Evolutionary conservation across 495 filamentous ascomycete genomes (phyloP).

Genomic region (Paragyromitra xinjiangensis): DNA sequence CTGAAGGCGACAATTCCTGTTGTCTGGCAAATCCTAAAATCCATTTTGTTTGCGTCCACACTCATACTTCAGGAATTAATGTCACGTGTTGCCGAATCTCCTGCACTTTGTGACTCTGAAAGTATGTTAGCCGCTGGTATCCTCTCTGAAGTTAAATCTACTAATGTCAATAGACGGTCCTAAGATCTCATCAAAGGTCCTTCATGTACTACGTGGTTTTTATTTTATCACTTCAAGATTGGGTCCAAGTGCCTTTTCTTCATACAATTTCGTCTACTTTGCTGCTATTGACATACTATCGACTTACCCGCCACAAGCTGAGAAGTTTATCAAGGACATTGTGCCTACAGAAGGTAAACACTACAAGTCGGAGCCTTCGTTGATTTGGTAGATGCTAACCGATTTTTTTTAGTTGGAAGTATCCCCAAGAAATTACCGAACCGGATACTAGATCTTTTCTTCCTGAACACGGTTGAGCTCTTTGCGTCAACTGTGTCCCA

Average conservation of each 20-base stretch:
- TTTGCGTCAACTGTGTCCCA: conserved; percentile 76
- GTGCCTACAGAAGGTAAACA: conserved; percentile 62
- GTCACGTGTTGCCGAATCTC: conserved; percentile 70
- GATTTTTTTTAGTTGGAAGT: conserved; percentile 60
- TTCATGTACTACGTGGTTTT: conserved; percentile 81
- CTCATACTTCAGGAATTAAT: conserved; percentile 77
- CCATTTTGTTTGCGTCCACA: conserved; percentile 80
- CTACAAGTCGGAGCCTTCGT: not conserved
- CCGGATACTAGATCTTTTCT: conserved; percentile 85
- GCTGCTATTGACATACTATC: conserved; percentile 88
- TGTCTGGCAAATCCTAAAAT: conserved; percentile 84
- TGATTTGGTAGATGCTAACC: not conserved
- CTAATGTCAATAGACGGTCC: conserved; percentile 67
- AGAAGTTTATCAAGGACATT: conserved; percentile 75
- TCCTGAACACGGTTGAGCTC: conserved; percentile 88
- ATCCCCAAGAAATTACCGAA: conserved; percentile 81
- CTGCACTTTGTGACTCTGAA: conserved; percentile 63
- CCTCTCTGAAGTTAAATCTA: conserved; percentile 61
- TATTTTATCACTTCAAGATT: conserved; percentile 87
- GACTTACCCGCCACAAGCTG: conserved; percentile 73
- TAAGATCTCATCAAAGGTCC: conserved; percentile 74
- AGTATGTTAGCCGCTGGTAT: conserved; percentile 61
- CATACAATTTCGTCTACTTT: conserved; percentile 83
- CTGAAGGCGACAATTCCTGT: conserved; percentile 73
- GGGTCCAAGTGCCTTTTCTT: conserved; percentile 75